phyloP scores from a whole-genome alignment of 805 yeast species.

The Isabelozyma gotoi region DNA sequence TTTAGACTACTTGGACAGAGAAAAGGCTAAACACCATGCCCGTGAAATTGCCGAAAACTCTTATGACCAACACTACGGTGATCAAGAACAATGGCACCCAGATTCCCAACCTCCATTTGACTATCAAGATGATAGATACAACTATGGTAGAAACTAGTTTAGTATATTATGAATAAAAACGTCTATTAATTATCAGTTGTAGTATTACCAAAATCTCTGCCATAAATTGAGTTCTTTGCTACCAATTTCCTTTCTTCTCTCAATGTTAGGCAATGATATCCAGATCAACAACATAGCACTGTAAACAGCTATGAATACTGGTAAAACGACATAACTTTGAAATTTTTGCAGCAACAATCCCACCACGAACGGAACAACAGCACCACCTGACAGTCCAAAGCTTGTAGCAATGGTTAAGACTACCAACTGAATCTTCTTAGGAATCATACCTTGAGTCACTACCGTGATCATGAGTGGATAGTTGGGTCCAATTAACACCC shows the following conservation, averaged over 20 bases:
- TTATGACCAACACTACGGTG: constrained; percentile 29
- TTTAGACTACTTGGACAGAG: constrained; percentile 29
- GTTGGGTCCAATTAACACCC: constrained; percentile 66
- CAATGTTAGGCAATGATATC: constrained; percentile 14
- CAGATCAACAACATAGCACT: constrained; percentile 25
- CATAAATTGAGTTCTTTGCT: background rate
- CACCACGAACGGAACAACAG: constrained; percentile 51
- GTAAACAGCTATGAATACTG: constrained; percentile 42
- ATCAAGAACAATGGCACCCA: constrained; percentile 26
- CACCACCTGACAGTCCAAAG: constrained; percentile 60
- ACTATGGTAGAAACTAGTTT: background rate
- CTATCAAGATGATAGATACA: constrained; percentile 22
- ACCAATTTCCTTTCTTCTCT: background rate
- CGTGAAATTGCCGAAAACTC: constrained; percentile 14
- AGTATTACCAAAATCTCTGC: constrained; percentile 3
- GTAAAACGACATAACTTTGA: constrained; percentile 52
- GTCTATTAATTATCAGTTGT: too few species aligned
- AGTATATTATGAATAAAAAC: too few species aligned
- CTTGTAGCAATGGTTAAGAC: constrained; percentile 53
- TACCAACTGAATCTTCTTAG: constrained; percentile 51
- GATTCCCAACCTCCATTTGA: constrained; percentile 24
- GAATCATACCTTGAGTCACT: constrained; percentile 38
- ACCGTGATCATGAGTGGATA: constrained; percentile 53
- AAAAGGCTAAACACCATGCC: constrained; percentile 23
- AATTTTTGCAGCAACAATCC: constrained; percentile 47